These are phyloP conservation scores for Eimeria necatrix DNA, from an alignment of 169 alveolate species.

Conservation along the genomic window DNA sequence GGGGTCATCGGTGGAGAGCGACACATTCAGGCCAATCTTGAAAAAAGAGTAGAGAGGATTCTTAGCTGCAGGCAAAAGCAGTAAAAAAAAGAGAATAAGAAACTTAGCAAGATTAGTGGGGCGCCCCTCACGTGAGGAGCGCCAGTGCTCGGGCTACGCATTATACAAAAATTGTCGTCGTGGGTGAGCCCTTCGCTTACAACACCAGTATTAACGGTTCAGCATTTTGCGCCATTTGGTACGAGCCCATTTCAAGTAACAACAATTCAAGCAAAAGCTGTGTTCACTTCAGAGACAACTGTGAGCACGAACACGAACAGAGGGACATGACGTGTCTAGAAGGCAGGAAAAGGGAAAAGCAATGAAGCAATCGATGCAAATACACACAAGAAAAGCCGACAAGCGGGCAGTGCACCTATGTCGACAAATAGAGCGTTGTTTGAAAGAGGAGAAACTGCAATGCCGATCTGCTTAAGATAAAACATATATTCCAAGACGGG, in stretches of 20 bases:
- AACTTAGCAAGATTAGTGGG: too few relatives aligned
- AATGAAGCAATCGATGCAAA: not conserved
- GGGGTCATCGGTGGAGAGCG: slow-evolving; percentile 97
- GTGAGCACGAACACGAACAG: too few relatives aligned
- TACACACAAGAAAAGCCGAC: not conserved
- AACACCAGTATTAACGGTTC: too few relatives aligned
- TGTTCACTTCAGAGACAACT: too few relatives aligned
- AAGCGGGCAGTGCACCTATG: slow-evolving; percentile 50
- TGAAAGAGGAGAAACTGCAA: slow-evolving; percentile 96
- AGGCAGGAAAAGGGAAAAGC: not conserved
- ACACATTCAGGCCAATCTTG: slow-evolving; percentile 94
- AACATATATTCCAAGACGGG: slow-evolving; percentile 94
- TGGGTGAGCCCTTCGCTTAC: too few relatives aligned
- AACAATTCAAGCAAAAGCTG: too few relatives aligned
- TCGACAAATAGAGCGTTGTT: slow-evolving; percentile 92
- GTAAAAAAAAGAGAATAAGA: not conserved
- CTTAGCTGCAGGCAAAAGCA: slow-evolving; percentile 85
- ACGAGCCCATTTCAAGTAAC: too few relatives aligned
- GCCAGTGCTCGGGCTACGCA: too few relatives aligned
- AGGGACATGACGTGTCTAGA: not conserved
- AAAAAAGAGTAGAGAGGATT: slow-evolving; percentile 94
- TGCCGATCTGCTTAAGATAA: slow-evolving; percentile 94
- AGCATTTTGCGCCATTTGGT: too few relatives aligned
- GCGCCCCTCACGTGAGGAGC: too few relatives aligned
- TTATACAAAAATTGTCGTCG: too few relatives aligned